Evolutionary conservation across 257 asterid species (phyloP).

Genomic region (Nyctanthes arbortristis): DNA sequence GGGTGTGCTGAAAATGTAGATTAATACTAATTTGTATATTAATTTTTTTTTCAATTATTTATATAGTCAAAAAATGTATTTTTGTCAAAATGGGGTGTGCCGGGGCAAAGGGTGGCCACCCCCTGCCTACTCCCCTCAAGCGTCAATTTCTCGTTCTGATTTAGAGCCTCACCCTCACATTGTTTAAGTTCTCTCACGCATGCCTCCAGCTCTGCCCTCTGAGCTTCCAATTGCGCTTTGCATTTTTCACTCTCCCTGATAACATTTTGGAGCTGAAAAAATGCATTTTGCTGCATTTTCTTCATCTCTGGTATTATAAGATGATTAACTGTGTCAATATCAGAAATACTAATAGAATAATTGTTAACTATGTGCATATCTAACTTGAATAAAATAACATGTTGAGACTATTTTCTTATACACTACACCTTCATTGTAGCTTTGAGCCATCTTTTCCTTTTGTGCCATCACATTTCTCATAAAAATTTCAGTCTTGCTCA

Average conservation of each 20-base stretch:
- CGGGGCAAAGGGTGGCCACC: too few relatives aligned
- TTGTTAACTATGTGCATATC: neutral
- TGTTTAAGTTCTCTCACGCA: constrained; percentile 54
- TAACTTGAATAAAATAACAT: constrained; percentile 18
- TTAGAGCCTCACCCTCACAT: constrained; percentile 54
- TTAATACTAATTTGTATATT: too few relatives aligned
- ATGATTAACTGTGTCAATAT: constrained; percentile 8
- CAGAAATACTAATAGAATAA: constrained; percentile 3
- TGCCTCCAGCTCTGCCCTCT: constrained; percentile 46
- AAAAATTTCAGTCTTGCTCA: constrained; percentile 56
- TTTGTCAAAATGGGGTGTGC: too few relatives aligned
- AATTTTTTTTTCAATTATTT: too few relatives aligned
- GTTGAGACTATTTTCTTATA: constrained; percentile 14
- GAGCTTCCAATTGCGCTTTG: constrained; percentile 54
- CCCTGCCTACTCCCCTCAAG: too few relatives aligned
- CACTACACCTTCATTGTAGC: constrained; percentile 58
- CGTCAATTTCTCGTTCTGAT: constrained; percentile 63
- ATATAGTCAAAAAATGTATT: too few relatives aligned
- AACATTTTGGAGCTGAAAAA: constrained; percentile 48
- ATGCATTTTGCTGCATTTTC: constrained; percentile 55
- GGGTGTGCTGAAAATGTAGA: too few relatives aligned
- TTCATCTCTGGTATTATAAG: constrained; percentile 54
- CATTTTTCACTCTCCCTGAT: constrained; percentile 53
- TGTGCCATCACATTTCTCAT: constrained; percentile 49
- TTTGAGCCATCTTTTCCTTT: constrained; percentile 59